Evolutionary conservation across 495 filamentous ascomycete species (phyloP).

Genomic region (Jackrogersella minutella): DNA sequence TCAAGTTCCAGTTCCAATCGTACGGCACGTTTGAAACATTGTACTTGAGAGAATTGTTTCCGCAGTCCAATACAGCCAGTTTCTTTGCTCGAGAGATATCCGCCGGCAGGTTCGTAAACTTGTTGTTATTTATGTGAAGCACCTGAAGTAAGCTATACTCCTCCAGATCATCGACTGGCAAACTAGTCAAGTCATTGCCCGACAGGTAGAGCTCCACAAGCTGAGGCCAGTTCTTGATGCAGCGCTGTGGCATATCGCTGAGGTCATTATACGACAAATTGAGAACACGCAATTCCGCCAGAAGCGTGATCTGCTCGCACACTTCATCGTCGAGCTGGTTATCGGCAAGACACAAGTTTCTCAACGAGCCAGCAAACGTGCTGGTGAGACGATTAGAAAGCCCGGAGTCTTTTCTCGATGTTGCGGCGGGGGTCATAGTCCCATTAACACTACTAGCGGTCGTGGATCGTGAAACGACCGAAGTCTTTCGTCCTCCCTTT

Average conservation of each 20-base stretch:
- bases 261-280: conserved; percentile 96
- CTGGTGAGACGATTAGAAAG: conserved; percentile 75
- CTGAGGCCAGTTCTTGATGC: conserved; percentile 84
- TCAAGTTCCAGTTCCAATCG: conserved; percentile 99
- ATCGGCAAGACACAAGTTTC: conserved; percentile 87
- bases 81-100: conserved; percentile 95
- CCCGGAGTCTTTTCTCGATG: conserved; percentile 82
- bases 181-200: conserved; percentile 88
- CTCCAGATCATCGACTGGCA: conserved; percentile 95
- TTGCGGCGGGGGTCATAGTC: conserved; percentile 62
- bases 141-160: conserved; percentile 84
- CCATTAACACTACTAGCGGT: conserved; percentile 50
- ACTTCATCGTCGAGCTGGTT: conserved; percentile 93
- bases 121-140: conserved; percentile 94
- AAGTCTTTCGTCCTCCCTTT: conserved; percentile 80
- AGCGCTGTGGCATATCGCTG: conserved; percentile 87
- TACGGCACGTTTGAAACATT: conserved; percentile 99
- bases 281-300: conserved; percentile 84
- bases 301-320: conserved; percentile 84
- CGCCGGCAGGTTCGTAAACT: conserved; percentile 95
- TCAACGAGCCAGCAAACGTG: conserved; percentile 85
- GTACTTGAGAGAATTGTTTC: conserved; percentile 97
- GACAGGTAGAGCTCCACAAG: conserved; percentile 94
- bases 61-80: conserved; percentile 88
- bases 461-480: conserved; percentile 74